Base-by-base conservation (phyloP, 768 basidiomycete genomes). In the Pisolithus microcarpus region DNA sequence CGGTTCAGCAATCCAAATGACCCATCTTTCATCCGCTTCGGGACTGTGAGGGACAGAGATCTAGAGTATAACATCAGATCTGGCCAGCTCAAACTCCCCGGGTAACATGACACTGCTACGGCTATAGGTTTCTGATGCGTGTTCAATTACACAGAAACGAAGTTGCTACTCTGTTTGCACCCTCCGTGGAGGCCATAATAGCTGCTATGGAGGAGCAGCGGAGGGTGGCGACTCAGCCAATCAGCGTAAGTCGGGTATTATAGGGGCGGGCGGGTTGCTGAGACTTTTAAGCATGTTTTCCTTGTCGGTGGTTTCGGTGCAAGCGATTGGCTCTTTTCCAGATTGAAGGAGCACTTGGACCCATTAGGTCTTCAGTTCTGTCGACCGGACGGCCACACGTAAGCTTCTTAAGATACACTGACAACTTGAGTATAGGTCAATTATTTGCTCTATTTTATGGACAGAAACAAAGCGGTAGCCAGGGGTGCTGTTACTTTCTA, bases 361-460 rank as follows among this genome's bases (percentile, higher is more conserved):
- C 62, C 65, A 0, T 49, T 68, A 11, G 65, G 69, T 2, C 48
- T 79, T 31, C 63, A 68, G 19, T 67, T 81, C 37, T 69, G 71
- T 50, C 71, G 78, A 3, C 80, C 79, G 5, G 77, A 80, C 49
- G 72, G 70, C 30, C 75, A 78, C 58, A 70, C 79, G 80, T 78
- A 11, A 53, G 63, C 24, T 51, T 28, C n/a, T 18, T 24, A 16
- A 44, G 28, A 44, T 16, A 18, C 11, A n/a, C 6, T 34, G 13
- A 16, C 7, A 42, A n/a, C 15, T 44, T 44, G 15, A 44, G 9
- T 28, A 16, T 7, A 26, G 16, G 13, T 10, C 28, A 30, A 28
- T 10, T 7, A 34, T 6, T 43, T 8, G 46, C 31, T 7, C n/a
- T 6, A 7, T 34, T 46, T 24, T 5, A n/a, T 8, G 5, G n/a